These are phyloP conservation scores for Leucocoprinus leucothites DNA, from an alignment of 768 basidiomycete species.

Conservation along the genomic window DNA sequence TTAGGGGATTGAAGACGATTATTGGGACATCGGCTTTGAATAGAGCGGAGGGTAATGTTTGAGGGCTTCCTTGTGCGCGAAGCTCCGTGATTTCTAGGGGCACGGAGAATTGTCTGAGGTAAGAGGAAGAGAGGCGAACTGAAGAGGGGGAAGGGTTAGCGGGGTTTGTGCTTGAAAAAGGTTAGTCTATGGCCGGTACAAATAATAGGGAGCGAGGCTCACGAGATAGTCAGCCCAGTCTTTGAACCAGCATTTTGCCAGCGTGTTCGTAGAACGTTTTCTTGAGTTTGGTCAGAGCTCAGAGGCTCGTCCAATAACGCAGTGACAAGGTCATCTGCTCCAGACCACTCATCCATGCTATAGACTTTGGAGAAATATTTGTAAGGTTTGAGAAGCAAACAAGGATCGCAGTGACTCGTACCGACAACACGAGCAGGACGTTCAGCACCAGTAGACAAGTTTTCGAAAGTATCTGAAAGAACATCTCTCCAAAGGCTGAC, in stretches of 20 bases:
- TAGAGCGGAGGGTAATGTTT: constrained; percentile 21
- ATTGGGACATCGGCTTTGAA: constrained; percentile 60
- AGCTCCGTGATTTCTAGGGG: constrained; percentile 49
- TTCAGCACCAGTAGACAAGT: constrained; percentile 27
- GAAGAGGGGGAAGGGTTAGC: constrained; percentile 16
- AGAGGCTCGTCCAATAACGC: constrained; percentile 74
- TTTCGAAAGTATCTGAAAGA: constrained; percentile 32
- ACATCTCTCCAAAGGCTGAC: constrained; percentile 45
- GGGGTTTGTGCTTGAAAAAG: constrained; percentile 23
- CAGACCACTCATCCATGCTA: constrained; percentile 52
- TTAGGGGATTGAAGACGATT: constrained; percentile 59
- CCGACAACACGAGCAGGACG: constrained; percentile 46
- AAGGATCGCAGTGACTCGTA: constrained; percentile 25
- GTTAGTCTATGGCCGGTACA: constrained; percentile 17
- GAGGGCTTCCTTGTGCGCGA: constrained; percentile 16
- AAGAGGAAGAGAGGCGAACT: constrained; percentile 42
- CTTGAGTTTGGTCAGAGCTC: constrained; percentile 44
- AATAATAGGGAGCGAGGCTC: constrained; percentile 21
- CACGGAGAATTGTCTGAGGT: constrained; percentile 52
- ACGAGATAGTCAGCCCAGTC: constrained; percentile 36
- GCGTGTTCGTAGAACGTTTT: constrained; percentile 41
- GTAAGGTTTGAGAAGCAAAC: constrained; percentile 4
- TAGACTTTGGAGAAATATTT: constrained; percentile 44
- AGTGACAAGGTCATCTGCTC: constrained; percentile 56
- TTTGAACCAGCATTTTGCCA: constrained; percentile 34